Base-by-base conservation (phyloP, 1,284 basidiomycete genomes). In the Volvariella surrecta region DNA sequence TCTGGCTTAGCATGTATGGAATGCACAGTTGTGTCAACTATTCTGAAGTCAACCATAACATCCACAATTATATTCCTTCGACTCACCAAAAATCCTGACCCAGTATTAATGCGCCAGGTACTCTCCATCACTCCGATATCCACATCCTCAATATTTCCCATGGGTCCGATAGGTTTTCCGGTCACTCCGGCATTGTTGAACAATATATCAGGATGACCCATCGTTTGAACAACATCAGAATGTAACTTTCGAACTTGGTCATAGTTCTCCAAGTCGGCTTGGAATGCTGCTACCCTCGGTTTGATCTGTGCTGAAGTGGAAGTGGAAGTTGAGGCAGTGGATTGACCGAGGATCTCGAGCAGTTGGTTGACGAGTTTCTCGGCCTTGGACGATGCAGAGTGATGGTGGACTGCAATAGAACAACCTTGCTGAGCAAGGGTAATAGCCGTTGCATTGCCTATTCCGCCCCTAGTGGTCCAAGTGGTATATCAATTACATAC, bases 381-480 rank as follows among this genome's bases (percentile, higher is more conserved):
- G 0, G 62, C 65, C 42, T 60, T 58, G 1, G 50, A 57, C 30
- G 55, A 49, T 4, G 66, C 58, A 1, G 65, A 57, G 43, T 66
- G 59, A 54, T 73, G 74, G 54, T 76, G 74, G 15, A 76, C 63
- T 4, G 74, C 74, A 49, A 76, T 69, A 19, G 64, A 66, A 46
- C 70, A 70, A 2, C 74, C 74, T 13, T 56, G 63, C 1, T 57
- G 52, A 1, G 70, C 74, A 15, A 77, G 60, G 10, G 61, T 55
- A 4, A 65, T 53, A 0, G 73, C 71, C 1, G 71, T 74, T 2
- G 74, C 72, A 42, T 58, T 58, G 2, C 74, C 74, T 35, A 77
- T 76, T 0, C 73, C 73, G 2, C 74, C 73, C 7, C 73, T 75
- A n/a, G 49, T 18, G 38, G 19, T 7, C 13, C 32, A 19, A 20